Conservation (phyloP, 176 grass and related monocot genomes). For the Aegilops sharonensis region DNA sequence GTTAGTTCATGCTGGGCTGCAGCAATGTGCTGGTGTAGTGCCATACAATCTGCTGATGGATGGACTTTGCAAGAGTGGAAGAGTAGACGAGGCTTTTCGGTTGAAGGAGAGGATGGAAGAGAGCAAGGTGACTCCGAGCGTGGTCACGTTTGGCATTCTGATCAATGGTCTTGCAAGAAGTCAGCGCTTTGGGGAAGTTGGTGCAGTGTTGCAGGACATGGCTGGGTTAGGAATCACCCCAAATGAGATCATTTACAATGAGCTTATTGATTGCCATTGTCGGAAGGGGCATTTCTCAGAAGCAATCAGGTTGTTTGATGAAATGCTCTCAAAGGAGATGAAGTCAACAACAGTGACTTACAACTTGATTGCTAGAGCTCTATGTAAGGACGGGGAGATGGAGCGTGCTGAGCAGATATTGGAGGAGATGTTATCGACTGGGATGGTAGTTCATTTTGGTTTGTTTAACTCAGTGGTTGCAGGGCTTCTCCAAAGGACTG, state of each 20-base stretch:
- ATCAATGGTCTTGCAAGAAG: constrained; percentile 76
- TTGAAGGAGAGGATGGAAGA: constrained; percentile 66
- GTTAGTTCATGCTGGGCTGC: constrained; percentile 43
- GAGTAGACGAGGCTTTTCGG: constrained; percentile 63
- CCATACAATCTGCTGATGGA: constrained; percentile 77
- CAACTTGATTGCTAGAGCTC: constrained; percentile 55
- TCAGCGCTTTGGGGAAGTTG: constrained; percentile 48
- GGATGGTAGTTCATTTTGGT: constrained; percentile 59
- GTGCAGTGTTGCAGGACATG: constrained; percentile 59
- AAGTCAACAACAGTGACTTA: constrained; percentile 68
- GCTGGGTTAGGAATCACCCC: constrained; percentile 46
- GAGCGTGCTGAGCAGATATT: constrained; percentile 59
- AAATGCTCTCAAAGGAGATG: constrained; percentile 63
- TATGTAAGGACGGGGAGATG: constrained; percentile 77
- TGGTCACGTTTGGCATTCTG: constrained; percentile 76
- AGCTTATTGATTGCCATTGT: constrained; percentile 74
- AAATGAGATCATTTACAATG: constrained; percentile 85
- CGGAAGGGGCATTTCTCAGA: constrained; percentile 45
- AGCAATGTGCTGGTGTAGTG: constrained; percentile 33
- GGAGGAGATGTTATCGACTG: constrained; percentile 67
- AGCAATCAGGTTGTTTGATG: constrained; percentile 52
- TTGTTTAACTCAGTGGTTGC: constrained; percentile 72
- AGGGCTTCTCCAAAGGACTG: constrained; percentile 48
- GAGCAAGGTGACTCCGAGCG: constrained; percentile 44
- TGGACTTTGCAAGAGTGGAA: constrained; percentile 65